These are phyloP conservation scores for Atkinsonella hypoxylon DNA, from an alignment of 2,329 filamentous ascomycete genomes.

Conservation along the genomic window DNA sequence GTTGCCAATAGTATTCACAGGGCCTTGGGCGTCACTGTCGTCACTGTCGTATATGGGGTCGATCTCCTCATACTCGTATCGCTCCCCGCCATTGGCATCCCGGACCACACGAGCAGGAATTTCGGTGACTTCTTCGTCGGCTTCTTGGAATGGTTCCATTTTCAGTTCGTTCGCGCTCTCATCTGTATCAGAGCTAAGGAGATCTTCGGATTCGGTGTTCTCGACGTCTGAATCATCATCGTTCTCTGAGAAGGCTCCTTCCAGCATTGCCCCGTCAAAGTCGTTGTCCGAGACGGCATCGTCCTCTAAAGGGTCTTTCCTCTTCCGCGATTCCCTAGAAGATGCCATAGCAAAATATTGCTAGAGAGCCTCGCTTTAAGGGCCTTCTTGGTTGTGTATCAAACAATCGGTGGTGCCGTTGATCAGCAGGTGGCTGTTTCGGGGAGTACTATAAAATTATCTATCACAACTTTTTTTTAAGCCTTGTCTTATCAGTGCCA, in stretches of 20 bases:
- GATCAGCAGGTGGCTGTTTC: neutral
- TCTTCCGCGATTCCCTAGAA: constrained; percentile 36
- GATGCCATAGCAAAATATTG: constrained; percentile 8
- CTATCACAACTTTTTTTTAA: neutral
- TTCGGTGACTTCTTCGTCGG: constrained; percentile 2
- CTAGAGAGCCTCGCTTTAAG: neutral
- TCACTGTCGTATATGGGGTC: constrained; percentile 94
- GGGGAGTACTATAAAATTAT: too few species aligned
- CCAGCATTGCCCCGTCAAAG: constrained; percentile 40
- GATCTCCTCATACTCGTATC: constrained; percentile 90
- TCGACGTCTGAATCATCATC: constrained; percentile 23
- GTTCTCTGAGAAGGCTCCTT: constrained; percentile 42
- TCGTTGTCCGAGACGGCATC: constrained; percentile 39
- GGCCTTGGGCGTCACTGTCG: constrained; percentile 71
- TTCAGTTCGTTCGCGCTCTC: constrained; percentile 1
- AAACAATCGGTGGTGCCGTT: neutral
- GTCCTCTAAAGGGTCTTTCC: constrained; percentile 49
- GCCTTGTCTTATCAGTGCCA: constrained; percentile 1
- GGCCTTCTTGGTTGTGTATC: neutral
- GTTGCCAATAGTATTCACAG: constrained; percentile 84
- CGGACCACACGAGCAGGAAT: constrained; percentile 39
- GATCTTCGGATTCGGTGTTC: constrained; percentile 11
- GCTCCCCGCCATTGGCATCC: constrained; percentile 81
- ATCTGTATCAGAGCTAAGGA: neutral
- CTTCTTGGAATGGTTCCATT: constrained; percentile 25